These are phyloP conservation scores for Mortierella sp. DNA, from an alignment of 371 early-diverging fungal genomes.

Conservation along the genomic window DNA sequence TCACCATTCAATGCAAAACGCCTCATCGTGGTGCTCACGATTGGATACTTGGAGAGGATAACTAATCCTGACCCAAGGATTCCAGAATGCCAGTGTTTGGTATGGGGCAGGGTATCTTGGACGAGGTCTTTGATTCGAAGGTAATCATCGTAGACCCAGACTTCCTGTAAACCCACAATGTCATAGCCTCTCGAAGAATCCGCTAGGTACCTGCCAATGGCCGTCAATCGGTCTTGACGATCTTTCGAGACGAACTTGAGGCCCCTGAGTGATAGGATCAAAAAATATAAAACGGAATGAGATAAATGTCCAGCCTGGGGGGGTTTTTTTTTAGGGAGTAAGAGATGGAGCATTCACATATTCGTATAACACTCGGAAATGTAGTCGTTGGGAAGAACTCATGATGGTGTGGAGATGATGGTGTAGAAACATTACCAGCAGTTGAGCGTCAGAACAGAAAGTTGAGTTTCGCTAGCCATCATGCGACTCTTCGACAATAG, in stretches of 20 bases:
- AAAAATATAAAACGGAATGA: neutral
- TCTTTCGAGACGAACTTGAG: constrained; percentile 66
- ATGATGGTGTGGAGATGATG: neutral
- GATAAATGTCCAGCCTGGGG: neutral
- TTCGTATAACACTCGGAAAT: too few relatives aligned
- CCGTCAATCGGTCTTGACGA: constrained; percentile 63
- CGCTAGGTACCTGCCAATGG: constrained; percentile 67
- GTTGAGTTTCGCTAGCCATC: constrained; percentile 18
- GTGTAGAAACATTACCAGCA: constrained; percentile 30
- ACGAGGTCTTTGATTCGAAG: constrained; percentile 60
- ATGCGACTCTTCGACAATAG: neutral
- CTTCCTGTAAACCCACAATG: constrained; percentile 74
- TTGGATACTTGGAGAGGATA: constrained; percentile 68
- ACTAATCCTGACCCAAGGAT: constrained; percentile 71
- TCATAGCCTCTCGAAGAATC: constrained; percentile 58
- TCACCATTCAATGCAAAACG: constrained; percentile 71
- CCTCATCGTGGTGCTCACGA: constrained; percentile 61
- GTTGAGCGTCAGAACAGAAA: constrained; percentile 44
- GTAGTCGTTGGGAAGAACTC: neutral
- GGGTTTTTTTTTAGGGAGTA: neutral
- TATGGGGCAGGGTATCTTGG: constrained; percentile 57
- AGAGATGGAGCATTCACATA: neutral
- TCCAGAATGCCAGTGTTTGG: constrained; percentile 68
- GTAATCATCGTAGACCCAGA: constrained; percentile 71
- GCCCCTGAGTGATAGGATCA: constrained; percentile 58